Evolutionary conservation across 2,329 filamentous ascomycete species (phyloP).

Genomic region (Penicillium sp.): DNA sequence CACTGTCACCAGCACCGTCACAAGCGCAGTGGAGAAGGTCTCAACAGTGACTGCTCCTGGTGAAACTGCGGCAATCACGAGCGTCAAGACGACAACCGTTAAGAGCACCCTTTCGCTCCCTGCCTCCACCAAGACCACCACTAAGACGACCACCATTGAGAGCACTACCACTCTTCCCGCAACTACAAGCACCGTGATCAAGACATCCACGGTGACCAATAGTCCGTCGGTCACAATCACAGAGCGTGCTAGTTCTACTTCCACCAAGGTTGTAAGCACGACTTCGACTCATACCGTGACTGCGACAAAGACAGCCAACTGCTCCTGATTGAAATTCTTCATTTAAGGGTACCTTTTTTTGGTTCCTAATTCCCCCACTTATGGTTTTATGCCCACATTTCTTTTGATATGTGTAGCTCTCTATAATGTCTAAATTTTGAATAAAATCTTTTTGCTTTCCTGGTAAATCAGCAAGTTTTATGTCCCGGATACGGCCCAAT

Average conservation of each 20-base stretch:
- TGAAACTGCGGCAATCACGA: slow-evolving; percentile 11
- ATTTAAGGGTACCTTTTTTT: slow-evolving; percentile 31
- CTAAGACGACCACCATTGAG: slow-evolving; percentile 11
- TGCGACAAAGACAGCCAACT: slow-evolving; percentile 13
- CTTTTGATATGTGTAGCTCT: too few species aligned
- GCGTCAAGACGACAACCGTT: slow-evolving; percentile 11
- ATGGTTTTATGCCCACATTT: too few species aligned
- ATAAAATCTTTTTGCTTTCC: too few species aligned
- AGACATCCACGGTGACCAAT: slow-evolving; percentile 20
- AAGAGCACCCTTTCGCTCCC: slow-evolving; percentile 14
- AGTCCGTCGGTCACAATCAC: slow-evolving; percentile 20
- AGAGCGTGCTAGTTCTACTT: slow-evolving; percentile 17
- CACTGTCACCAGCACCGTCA: slow-evolving; percentile 13
- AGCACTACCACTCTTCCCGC: slow-evolving; percentile 22
- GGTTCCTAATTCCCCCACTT: neutral
- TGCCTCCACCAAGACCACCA: slow-evolving; percentile 12
- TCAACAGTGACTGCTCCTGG: slow-evolving; percentile 9
- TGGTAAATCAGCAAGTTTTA: too few species aligned
- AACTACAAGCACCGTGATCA: slow-evolving; percentile 23
- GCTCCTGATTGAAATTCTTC: neutral
- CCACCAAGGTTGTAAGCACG: slow-evolving; percentile 13
- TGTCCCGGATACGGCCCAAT: too few species aligned
- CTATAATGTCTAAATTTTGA: too few species aligned
- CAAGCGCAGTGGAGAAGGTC: slow-evolving; percentile 12
- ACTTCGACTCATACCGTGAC: slow-evolving; percentile 15